Evolutionary conservation across 257 asterid genomes (phyloP).

Genomic region (Solanum peruvianum): DNA sequence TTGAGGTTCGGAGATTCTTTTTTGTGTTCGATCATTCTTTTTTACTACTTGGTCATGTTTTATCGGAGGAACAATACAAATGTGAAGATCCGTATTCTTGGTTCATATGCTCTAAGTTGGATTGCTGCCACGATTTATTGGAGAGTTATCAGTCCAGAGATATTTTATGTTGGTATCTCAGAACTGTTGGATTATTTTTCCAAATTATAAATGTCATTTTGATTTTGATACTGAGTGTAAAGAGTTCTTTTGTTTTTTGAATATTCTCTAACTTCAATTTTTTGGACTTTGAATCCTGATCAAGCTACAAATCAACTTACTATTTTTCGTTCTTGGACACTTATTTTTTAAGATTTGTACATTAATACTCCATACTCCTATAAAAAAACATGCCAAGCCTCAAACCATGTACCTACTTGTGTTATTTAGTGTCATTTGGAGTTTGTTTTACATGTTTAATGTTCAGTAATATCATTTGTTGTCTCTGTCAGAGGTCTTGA

Average conservation of each 20-base stretch:
- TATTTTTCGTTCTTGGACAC: not conserved
- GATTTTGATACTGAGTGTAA: not conserved
- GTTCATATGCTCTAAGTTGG: not conserved
- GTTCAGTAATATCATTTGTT: conserved; percentile 9
- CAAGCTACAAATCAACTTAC: not conserved
- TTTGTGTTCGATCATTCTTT: not conserved
- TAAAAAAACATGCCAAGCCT: not conserved
- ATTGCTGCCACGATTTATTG: not conserved
- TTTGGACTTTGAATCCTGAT: not conserved
- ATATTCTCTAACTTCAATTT: not conserved
- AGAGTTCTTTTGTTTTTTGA: too few relatives aligned
- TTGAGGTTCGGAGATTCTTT: not conserved
- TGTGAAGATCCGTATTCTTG: not conserved
- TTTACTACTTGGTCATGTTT: not conserved
- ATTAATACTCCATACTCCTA: not conserved
- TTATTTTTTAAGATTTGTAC: not conserved
- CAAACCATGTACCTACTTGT: not conserved
- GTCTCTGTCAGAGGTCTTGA: conserved; percentile 69
- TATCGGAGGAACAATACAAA: not conserved
- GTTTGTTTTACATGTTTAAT: not conserved
- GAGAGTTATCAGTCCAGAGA: not conserved
- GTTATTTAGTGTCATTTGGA: not conserved
- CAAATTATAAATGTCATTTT: not conserved
- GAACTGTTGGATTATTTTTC: not conserved
- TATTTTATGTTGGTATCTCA: not conserved